Evolutionary conservation across 257 asterid genomes (phyloP).

Genomic region (Fraxinus excelsior): DNA sequence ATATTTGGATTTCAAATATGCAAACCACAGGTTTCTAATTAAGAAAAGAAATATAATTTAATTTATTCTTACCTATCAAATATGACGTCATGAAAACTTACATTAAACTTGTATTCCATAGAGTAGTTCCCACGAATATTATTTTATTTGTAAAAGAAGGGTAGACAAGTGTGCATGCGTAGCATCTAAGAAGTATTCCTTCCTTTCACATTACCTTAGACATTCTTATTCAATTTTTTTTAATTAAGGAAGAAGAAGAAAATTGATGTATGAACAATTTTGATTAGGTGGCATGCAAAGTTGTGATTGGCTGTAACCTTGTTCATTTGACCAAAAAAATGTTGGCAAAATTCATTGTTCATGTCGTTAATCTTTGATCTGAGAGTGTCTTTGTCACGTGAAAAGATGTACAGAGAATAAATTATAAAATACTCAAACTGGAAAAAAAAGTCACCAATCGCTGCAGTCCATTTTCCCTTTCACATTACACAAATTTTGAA

Average conservation of each 20-base stretch:
- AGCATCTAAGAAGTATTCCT: no score
- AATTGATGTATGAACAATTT: background rate
- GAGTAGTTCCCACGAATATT: no score
- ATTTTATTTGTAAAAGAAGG: no score
- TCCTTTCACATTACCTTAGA: background rate
- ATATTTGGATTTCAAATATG: no score
- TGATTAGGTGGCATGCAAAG: background rate
- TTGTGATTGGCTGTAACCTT: background rate
- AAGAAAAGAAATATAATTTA: no score
- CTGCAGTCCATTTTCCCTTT: background rate
- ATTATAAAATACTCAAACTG: background rate
- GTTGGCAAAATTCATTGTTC: background rate
- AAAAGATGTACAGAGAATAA: background rate
- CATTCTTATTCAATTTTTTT: no score
- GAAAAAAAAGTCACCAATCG: background rate
- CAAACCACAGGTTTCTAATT: no score
- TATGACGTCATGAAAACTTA: no score
- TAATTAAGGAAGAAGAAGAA: no score
- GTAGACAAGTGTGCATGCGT: no score
- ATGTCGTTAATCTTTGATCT: background rate
- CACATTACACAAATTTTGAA: background rate
- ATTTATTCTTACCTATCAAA: no score
- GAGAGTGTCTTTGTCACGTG: background rate
- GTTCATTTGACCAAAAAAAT: background rate
- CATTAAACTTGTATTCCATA: no score